Base-by-base conservation (phyloP, 1,284 basidiomycete genomes). In the Ceratobasidium sp. region DNA sequence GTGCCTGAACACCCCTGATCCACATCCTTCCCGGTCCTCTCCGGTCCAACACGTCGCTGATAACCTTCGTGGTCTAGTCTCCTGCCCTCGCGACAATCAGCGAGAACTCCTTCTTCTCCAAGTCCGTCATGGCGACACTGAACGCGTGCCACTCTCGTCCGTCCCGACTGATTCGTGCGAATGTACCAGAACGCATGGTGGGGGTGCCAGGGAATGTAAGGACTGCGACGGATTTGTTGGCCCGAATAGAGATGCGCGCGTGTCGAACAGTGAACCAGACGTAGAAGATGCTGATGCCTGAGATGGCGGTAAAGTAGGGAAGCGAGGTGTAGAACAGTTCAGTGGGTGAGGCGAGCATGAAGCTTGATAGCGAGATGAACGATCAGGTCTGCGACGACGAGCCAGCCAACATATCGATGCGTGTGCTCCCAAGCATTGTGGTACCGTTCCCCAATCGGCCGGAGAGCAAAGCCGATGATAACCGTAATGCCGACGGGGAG, bases 341-440 rank as follows among this genome's bases (percentile, higher is more conserved):
- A 1, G 20, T 13, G n/a, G 73, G 61, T 4, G 26, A 39, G 49
- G 61, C 49, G 61, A 76, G 73, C 0, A 63, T 66, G 15, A 49
- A 28, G 18, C 15, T 66, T 66, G 33, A 76, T 39, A 5, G 6
- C 20, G 20, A 76, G 51, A 33, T 76, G 73, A 23, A 33, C 51
- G 63, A 67, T 58, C 0, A 76, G 51, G 40, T 76, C 73, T 12
- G n/a, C n/a, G 63, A 75, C 33, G 42, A 75, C 73, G 73, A 67
- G 56, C 73, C 73, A 76, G 33, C 73, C 73, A 40, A 76, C 61
- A 39, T 66, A 76, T 15, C 73, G 73, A 33, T 76, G 73, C 3
- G 73, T 76, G 23, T 66, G 67, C 39, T 76, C 73, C 73, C 73
- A 76, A 28, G 51, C 44, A 51, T 76, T 76, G n/a, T 76, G 73